Evolutionary conservation across 2,329 filamentous ascomycete genomes (phyloP), one percentile per base, ranked within the genome.

Genomic region (Trichoderma breve): DNA sequence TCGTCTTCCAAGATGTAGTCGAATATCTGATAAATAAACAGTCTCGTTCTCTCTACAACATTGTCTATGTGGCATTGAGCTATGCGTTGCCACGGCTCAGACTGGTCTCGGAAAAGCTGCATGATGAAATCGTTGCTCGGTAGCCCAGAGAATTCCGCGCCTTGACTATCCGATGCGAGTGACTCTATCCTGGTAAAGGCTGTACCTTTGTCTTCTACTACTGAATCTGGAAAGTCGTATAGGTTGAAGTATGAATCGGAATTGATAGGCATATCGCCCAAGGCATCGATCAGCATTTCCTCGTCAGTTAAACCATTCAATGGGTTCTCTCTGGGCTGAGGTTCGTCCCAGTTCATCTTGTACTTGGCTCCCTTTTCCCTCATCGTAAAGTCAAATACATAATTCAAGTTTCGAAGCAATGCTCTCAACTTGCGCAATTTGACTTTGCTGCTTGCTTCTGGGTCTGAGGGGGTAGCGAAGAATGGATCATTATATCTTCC

Each of bases 101-200:
- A 76, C 36, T 85, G 82, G 8, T 77, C 75, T 30, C 79, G 79
- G 74, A 86, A 86, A 1, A 86, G 74, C 36, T 81, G 76, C 3
- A 83, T 75, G 0, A 77, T 80, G 4, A 85, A 76, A 0, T 80
- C 77, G 15, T 76, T 76, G 51, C 82, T 85, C 0, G 79, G 76
- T 0, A 77, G 77, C 0, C 83, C 83, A 0, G 83, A 82, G 24
- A 85, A 81, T 61, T 84, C 82, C 1, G 72, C 78, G 1, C 83
- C 84, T 69, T 82, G 83, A 39, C 84, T 83, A 0, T 71, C 73
- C 0, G 80, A 78, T 2, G 81, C 82, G 7, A 80, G 73, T 3
- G 53, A 67, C 72, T 82, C 76, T 0, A 85, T 74, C 8, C 82
- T 74, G 0, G 32, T 14, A 53, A 24, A 53, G 5, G 47, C 21